Conservation (phyloP, 805 yeast species). For the Sugiyamaella chiloensis region DNA sequence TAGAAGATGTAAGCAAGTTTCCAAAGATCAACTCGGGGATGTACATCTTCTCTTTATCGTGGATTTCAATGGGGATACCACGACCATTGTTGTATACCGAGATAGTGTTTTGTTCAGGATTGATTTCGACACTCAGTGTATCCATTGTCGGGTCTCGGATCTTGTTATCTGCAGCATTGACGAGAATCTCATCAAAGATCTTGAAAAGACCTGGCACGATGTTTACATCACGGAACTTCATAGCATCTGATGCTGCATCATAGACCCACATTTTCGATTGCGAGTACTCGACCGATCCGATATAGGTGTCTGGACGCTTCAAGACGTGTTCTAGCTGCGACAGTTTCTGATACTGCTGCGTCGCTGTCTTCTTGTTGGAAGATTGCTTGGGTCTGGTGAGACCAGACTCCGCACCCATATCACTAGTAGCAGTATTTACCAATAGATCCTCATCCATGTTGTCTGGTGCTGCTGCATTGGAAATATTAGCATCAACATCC, state of each 20-base stretch:
- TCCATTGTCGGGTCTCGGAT: constrained; percentile 92
- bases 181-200: constrained; percentile 94
- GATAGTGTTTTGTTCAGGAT: constrained; percentile 68
- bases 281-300: constrained; percentile 87
- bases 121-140: constrained; percentile 75
- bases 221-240: constrained; percentile 54
- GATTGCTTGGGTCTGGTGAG: constrained; percentile 2
- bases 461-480: neutral
- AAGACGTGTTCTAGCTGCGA: constrained; percentile 94
- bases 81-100: constrained; percentile 88
- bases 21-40: constrained; percentile 97
- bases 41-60: constrained; percentile 82
- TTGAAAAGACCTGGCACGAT: constrained; percentile 96
- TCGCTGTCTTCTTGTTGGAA: constrained; percentile 33
- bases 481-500: neutral
- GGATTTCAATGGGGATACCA: constrained; percentile 94
- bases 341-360: constrained; percentile 85
- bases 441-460: neutral
- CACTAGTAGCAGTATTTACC: neutral
- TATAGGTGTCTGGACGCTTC: constrained; percentile 96
- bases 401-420: neutral
- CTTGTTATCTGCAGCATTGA: constrained; percentile 98
- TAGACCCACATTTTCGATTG: constrained; percentile 82
- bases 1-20: constrained; percentile 87
- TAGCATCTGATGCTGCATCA: constrained; percentile 59